These are phyloP conservation scores for Candida anglica DNA, from an alignment of 805 yeast genomes.

Conservation along the genomic window DNA sequence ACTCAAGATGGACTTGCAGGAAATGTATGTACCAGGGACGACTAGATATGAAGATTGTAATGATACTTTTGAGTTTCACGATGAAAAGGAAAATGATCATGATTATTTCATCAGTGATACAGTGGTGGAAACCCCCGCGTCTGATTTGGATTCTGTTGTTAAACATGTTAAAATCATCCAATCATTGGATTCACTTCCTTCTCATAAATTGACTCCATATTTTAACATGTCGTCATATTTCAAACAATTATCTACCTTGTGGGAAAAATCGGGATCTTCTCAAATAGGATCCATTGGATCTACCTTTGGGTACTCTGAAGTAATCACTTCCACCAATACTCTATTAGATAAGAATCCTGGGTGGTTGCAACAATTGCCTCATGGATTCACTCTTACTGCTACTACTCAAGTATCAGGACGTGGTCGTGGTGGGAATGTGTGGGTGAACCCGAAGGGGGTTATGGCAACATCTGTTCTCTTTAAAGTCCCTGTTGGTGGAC, in stretches of 20 bases:
- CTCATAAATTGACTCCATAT: slow-evolving; percentile 57
- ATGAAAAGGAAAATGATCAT: slow-evolving; percentile 25
- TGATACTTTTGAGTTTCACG: slow-evolving; percentile 37
- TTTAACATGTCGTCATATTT: slow-evolving; percentile 64
- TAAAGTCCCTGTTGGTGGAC: slow-evolving; percentile 46
- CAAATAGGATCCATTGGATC: slow-evolving; percentile 45
- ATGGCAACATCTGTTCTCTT: slow-evolving; percentile 75
- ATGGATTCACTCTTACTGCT: slow-evolving; percentile 68
- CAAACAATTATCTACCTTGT: slow-evolving; percentile 30
- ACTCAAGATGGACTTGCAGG: slow-evolving; percentile 28
- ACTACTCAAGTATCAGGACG: slow-evolving; percentile 85
- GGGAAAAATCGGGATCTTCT: slow-evolving; percentile 21
- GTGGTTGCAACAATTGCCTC: slow-evolving; percentile 57
- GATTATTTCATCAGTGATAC: slow-evolving; percentile 10
- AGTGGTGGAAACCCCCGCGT: slow-evolving; percentile 26
- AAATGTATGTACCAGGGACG: background rate
- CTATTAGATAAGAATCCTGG: slow-evolving; percentile 70
- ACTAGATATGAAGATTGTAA: slow-evolving; percentile 27
- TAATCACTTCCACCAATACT: slow-evolving; percentile 81
- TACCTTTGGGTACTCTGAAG: slow-evolving; percentile 73
- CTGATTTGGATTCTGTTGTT: slow-evolving; percentile 51
- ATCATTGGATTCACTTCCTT: slow-evolving; percentile 47
- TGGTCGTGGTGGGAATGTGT: slow-evolving; percentile 91
- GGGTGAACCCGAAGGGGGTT: slow-evolving; percentile 95
- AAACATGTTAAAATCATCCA: slow-evolving; percentile 53